These are phyloP conservation scores for Setaria viridis DNA, from an alignment of 202 grass and related monocot genomes.

Conservation along the genomic window DNA sequence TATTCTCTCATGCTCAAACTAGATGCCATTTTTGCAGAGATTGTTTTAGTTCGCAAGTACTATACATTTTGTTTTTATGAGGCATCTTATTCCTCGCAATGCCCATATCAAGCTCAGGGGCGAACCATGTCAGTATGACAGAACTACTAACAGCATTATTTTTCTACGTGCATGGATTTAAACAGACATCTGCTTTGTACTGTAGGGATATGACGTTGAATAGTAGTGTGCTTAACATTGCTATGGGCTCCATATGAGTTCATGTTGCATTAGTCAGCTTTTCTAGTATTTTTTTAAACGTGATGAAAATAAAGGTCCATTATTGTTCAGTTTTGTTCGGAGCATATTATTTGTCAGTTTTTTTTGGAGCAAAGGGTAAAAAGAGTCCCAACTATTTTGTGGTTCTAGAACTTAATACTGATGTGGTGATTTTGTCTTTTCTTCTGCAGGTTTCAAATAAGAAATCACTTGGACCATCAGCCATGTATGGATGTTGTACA, in stretches of 20 bases:
- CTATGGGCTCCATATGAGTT: neutral
- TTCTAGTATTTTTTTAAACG: neutral
- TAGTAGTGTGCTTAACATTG: neutral
- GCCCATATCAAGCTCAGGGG: neutral
- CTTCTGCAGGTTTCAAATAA: conserved; percentile 52
- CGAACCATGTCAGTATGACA: neutral
- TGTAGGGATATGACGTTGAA: neutral
- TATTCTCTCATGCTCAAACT: conserved; percentile 7
- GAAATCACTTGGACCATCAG: conserved; percentile 50
- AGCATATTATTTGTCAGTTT: neutral
- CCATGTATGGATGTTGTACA: conserved; percentile 57
- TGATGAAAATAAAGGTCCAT: neutral
- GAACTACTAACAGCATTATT: neutral
- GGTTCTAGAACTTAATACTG: neutral
- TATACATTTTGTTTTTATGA: neutral
- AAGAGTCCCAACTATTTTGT: neutral
- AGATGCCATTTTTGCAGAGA: neutral
- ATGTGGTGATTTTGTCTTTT: conserved; percentile 11
- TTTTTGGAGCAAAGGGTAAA: neutral
- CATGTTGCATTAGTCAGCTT: neutral
- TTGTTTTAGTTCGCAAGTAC: neutral
- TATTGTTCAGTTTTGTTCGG: neutral
- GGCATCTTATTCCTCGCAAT: neutral
- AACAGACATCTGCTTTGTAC: neutral
- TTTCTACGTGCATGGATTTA: neutral